Percentiles rank a stretch among this genome's conserved stretches.
phyloP scores from a whole-genome alignment of 768 basidiomycete genomes.

The Suillus cothurnatus region DNA sequence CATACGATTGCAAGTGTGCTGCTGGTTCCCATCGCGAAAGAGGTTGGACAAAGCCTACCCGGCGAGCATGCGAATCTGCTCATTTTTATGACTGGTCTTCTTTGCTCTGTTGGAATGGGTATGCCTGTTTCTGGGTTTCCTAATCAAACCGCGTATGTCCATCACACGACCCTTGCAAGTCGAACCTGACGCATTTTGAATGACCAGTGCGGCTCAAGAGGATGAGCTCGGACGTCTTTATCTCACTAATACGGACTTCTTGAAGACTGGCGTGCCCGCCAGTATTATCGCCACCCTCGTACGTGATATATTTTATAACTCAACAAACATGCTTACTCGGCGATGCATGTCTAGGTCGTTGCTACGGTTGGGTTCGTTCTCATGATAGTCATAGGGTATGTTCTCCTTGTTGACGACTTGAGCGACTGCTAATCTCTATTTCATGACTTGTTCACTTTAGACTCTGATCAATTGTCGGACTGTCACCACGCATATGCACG shows the following conservation, averaged over 20 bases:
- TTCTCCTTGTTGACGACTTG: constrained; percentile 14
- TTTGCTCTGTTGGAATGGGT: constrained; percentile 97
- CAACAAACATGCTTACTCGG: constrained; percentile 4
- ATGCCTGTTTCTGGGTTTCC: constrained; percentile 99
- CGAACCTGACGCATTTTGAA: constrained; percentile 10
- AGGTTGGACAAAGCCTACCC: constrained; percentile 78
- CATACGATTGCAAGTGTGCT: constrained; percentile 97
- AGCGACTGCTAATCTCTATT: background rate
- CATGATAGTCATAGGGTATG: constrained; percentile 73
- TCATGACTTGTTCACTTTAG: background rate
- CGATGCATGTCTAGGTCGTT: constrained; percentile 57
- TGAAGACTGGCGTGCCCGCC: constrained; percentile 95
- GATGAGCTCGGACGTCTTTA: constrained; percentile 93
- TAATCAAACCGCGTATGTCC: constrained; percentile 90
- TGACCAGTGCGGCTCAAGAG: constrained; percentile 82
- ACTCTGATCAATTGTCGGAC: background rate
- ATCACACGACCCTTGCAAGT: background rate
- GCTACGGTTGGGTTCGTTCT: constrained; percentile 83
- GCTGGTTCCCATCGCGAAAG: constrained; percentile 93
- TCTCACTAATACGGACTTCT: constrained; percentile 82
- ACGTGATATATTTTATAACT: constrained; percentile 24
- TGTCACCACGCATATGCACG: background rate
- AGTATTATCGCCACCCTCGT: constrained; percentile 87
- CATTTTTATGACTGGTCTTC: constrained; percentile 90
- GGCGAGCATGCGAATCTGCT: constrained; percentile 77